Percentiles rank a stretch among this genome's conserved stretches.
Conservation (phyloP, 2,329 filamentous ascomycete genomes). For the Penicillium janthinellum region DNA sequence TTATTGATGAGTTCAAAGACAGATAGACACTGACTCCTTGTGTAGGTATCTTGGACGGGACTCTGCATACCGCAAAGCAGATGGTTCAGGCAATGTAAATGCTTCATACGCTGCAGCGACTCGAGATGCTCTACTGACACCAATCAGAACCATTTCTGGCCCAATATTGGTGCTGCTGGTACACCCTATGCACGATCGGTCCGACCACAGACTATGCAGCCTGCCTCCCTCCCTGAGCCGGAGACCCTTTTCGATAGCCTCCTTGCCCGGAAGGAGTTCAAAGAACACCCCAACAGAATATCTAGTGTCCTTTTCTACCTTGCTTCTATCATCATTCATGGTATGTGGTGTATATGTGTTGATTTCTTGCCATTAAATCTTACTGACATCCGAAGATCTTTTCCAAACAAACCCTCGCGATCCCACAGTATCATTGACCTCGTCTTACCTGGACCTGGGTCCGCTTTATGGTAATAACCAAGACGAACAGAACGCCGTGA, state of each 20-base stretch:
- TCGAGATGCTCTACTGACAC: constrained; percentile 40
- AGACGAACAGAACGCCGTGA: constrained; percentile 63
- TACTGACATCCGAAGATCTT: constrained; percentile 49
- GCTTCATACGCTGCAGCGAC: constrained; percentile 16
- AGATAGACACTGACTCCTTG: neutral
- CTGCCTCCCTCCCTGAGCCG: constrained; percentile 64
- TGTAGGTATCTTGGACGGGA: constrained; percentile 42
- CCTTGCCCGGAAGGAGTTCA: constrained; percentile 63
- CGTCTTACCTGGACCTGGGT: constrained; percentile 73
- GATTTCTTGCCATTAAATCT: neutral
- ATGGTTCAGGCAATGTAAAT: constrained; percentile 47
- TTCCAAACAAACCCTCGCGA: constrained; percentile 68
- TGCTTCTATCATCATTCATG: constrained; percentile 67
- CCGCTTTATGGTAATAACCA: constrained; percentile 71
- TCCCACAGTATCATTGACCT: constrained; percentile 65
- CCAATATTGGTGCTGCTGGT: constrained; percentile 65
- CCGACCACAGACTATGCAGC: constrained; percentile 58
- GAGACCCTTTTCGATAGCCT: constrained; percentile 68
- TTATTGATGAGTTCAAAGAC: constrained; percentile 7
- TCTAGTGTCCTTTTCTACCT: constrained; percentile 76
- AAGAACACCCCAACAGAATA: constrained; percentile 70
- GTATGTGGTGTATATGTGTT: constrained; percentile 28
- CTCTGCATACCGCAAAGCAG: constrained; percentile 35
- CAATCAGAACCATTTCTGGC: constrained; percentile 61
- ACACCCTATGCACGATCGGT: constrained; percentile 71